Base-by-base conservation (phyloP, 1,284 basidiomycete species). In the Ceratorhiza oryzae-sativae region DNA sequence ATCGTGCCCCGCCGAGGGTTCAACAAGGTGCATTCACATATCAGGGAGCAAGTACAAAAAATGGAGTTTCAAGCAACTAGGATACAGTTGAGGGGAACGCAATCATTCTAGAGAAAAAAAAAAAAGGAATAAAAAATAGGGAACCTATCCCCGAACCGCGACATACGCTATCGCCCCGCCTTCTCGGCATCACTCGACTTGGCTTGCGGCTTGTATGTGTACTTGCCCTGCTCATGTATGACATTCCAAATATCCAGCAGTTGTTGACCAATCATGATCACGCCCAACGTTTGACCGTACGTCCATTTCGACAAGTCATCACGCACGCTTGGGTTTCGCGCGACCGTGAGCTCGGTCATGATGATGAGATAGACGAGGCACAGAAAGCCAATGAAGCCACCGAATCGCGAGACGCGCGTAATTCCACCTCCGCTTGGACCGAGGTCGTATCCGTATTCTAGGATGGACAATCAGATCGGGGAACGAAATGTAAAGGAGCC, bases 201-300 rank as follows among this genome's bases (percentile, higher is more conserved):
- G n/a, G n/a, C n/a, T n/a, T n/a, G n/a, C n/a, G n/a, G n/a, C n/a
- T n/a, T n/a, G n/a, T n/a, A n/a, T n/a, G n/a, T n/a, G n/a, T n/a
- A n/a, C n/a, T n/a, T n/a, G n/a, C n/a, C n/a, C n/a, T n/a, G n/a
- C n/a, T n/a, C n/a, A n/a, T n/a, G n/a, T n/a, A n/a, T n/a, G 18
- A 25, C 45, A 27, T 46, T 5, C 23, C 41, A 49, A n/a, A 67
- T 55, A 39, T 70, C 67, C 23, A 70, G 13, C 30, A 70, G 6
- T 36, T 58, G 55, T n/a, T 51, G 55, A 4, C 25, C 34, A 10
- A 70, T 25, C 67, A 70, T 58, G 13, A 70, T 51, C 53, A 70
- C 42, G 18, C 51, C 67, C 30, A 70, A 36, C 36, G 55, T 58
- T 49, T 70, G 67, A 18, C 67, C 67, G 48, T 58, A 70, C 25